A percentile compares a stretch with the other conserved stretches of the same genome.
phyloP scores from a whole-genome alignment of 2,329 filamentous ascomycete species.

The Hypomyces perniciosus region DNA sequence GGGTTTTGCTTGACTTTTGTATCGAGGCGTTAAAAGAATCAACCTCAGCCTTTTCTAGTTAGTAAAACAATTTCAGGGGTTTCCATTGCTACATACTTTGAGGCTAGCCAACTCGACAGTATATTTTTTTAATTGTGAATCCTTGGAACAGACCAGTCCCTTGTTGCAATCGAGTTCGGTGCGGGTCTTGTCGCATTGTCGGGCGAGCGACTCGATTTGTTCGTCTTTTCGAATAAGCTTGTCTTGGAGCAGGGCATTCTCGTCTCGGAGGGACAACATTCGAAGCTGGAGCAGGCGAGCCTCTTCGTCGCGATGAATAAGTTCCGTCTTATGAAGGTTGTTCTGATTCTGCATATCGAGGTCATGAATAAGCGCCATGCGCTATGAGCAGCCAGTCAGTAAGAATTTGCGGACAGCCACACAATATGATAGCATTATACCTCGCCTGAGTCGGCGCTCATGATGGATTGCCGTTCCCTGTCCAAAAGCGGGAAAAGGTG shows the following conservation, averaged over 20 bases:
- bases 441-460: slow-evolving; percentile 24
- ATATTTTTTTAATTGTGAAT: slow-evolving; percentile 43
- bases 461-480: slow-evolving; percentile 12
- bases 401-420: neutral
- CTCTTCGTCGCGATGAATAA: slow-evolving; percentile 69
- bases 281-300: slow-evolving; percentile 63
- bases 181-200: slow-evolving; percentile 34
- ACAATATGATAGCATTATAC: slow-evolving; percentile 16
- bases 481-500: neutral
- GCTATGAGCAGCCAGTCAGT: slow-evolving; percentile 28
- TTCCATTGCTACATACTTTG: slow-evolving; percentile 31
- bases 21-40: slow-evolving; percentile 60
- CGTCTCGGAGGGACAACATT: slow-evolving; percentile 65
- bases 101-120: slow-evolving; percentile 42
- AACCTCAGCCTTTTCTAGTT: slow-evolving; percentile 56
- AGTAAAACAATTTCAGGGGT: neutral
- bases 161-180: slow-evolving; percentile 39
- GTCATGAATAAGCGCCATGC: slow-evolving; percentile 40
- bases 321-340: slow-evolving; percentile 56
- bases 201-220: slow-evolving; percentile 44
- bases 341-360: slow-evolving; percentile 68
- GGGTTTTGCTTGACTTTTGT: slow-evolving; percentile 62
- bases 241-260: slow-evolving; percentile 63
- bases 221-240: slow-evolving; percentile 55
- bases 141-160: slow-evolving; percentile 38